phyloP scores from a whole-genome alignment of 306 rosid genomes.

The Carpinus viminea region DNA sequence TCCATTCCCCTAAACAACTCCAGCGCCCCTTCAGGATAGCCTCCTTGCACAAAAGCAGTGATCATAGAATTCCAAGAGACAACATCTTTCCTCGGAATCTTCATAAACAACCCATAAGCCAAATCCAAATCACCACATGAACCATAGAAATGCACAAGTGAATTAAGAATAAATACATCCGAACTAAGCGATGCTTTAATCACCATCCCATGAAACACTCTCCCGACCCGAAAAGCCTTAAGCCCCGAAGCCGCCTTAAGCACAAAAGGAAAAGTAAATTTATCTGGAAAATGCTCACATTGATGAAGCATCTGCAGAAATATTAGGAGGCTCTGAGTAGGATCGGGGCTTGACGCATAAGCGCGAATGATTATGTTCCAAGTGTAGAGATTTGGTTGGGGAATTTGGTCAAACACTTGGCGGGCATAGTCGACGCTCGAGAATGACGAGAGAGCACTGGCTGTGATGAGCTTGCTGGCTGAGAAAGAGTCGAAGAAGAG shows the following conservation, averaged over 20 bases:
- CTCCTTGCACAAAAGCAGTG: conserved; percentile 43
- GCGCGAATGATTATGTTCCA: conserved; percentile 72
- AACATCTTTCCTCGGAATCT: conserved; percentile 42
- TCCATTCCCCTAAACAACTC: conserved; percentile 53
- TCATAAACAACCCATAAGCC: conserved; percentile 46
- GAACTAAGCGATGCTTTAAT: conserved; percentile 46
- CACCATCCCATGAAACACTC: conserved; percentile 59
- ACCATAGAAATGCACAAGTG: conserved; percentile 58
- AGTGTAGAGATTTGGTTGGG: conserved; percentile 56
- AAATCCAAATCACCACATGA: conserved; percentile 49
- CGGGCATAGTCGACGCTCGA: conserved; percentile 56
- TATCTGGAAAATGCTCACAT: conserved; percentile 47
- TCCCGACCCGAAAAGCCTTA: conserved; percentile 39
- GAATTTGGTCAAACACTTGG: conserved; percentile 58
- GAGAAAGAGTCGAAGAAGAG: conserved; percentile 46
- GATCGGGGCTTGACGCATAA: conserved; percentile 57
- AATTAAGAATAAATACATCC: conserved; percentile 51
- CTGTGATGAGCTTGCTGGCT: conserved; percentile 52
- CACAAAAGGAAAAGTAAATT: conserved; percentile 56
- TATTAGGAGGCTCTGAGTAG: conserved; percentile 35
- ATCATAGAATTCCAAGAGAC: conserved; percentile 76
- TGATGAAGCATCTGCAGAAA: conserved; percentile 45
- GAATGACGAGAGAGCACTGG: conserved; percentile 35
- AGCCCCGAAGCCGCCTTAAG: conserved; percentile 69
- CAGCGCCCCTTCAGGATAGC: conserved; percentile 46